These are phyloP conservation scores for Colletotrichum ledebouriae DNA, from an alignment of 2,329 filamentous ascomycete genomes.

Conservation along the genomic window DNA sequence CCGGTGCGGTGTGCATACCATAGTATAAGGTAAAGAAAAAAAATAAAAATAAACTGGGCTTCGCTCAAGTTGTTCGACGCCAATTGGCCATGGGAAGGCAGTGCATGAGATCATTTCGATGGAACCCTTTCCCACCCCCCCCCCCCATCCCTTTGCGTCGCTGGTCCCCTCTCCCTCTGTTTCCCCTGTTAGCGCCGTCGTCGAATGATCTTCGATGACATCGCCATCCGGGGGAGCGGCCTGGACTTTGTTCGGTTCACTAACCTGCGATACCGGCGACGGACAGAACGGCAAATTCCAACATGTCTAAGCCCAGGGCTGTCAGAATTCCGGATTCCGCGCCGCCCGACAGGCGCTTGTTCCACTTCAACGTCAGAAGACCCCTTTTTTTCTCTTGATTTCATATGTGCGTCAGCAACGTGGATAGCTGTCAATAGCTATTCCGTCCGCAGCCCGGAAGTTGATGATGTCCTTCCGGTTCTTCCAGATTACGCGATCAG, in stretches of 20 bases:
- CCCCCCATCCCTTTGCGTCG: constrained; percentile 7
- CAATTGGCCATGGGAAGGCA: constrained; percentile 18
- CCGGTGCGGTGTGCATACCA: not conserved
- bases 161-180: constrained; percentile 5
- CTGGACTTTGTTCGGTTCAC: constrained; percentile 17
- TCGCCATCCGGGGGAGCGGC: constrained; percentile 29
- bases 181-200: constrained; percentile 26
- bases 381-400: not conserved
- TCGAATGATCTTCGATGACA: constrained; percentile 27
- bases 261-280: constrained; percentile 30
- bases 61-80: not conserved
- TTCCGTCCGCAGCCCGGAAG: too few relatives aligned
- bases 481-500: constrained; percentile 10
- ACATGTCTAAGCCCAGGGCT: not conserved
- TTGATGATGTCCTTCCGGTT: not conserved
- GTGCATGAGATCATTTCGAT: constrained; percentile 40
- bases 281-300: constrained; percentile 13
- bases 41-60: constrained; percentile 2
- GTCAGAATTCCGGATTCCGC: constrained; percentile 7
- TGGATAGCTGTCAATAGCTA: too few relatives aligned
- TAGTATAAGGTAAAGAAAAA: not conserved
- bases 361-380: not conserved
- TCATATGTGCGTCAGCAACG: too few relatives aligned
- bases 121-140: constrained; percentile 7
- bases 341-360: not conserved